Base-by-base conservation (phyloP, 2,329 filamentous ascomycete species). In the Pseudogymnoascus sp. region DNA sequence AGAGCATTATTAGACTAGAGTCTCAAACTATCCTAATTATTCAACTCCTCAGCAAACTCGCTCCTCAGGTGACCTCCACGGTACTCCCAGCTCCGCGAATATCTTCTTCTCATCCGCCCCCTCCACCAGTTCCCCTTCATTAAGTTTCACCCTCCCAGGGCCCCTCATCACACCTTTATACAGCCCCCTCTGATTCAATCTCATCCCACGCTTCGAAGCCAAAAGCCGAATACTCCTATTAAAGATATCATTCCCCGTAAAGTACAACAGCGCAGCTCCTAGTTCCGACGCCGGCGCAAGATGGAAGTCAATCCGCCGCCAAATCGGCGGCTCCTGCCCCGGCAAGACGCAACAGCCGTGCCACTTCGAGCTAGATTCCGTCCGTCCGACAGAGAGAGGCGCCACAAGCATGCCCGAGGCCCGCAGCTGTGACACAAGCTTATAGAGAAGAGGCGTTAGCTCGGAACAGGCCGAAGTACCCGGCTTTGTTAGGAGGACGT, bases 201-300 rank as follows among this genome's bases (percentile, higher is more conserved):
- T 78, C 90, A 96, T 92, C 0, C 86, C 84, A 76, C 90, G 95
- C 75, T 86, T 91, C 40, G 86, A 84, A 12, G 92, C 91, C 67
- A 97, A 74, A 14, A 96, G 76, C 67, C 93, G 79, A 73, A 97
- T 84, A 71, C 90, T 96, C 14, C 93, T 81, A 74, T 97, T 97
- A 78, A 97, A 97, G 36, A 96, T 89, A 72, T 96, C 93, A 69
- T 97, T 95, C 0, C 93, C 93, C 0, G 93, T 97, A 71, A 97
- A 97, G 72, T 97, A 97, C n/a, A 97, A 83, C 66, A 97, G 73
- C 0, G 93, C 92, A 0, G 90, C 93, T 1, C 93, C 93, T 60
- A 91, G 81, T 74, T 96, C 88, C 1, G 83, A 79, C 68, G 87
- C 86, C 0, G 93, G 92, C 0, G 96, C 93, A 3, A 96, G 82